A percentile compares a stretch with the other conserved stretches of the same genome.
phyloP scores from a whole-genome alignment of 805 yeast genomes.

The Yamadazyma olivae region DNA sequence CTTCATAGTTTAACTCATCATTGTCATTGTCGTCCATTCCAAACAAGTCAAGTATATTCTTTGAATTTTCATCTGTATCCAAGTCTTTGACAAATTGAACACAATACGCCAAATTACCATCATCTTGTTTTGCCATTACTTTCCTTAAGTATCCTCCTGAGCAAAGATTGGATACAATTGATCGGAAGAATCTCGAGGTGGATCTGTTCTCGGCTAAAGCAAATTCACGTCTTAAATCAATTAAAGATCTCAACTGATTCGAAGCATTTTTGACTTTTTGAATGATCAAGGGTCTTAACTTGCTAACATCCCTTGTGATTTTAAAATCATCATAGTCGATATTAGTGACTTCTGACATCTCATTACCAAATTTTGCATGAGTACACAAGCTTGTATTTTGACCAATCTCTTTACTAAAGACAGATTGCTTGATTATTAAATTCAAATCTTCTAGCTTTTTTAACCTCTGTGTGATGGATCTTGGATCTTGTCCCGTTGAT shows the following conservation, averaged over 20 bases:
- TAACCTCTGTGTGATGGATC: conserved; percentile 65
- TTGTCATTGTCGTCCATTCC: conserved; percentile 15
- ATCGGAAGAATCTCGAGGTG: conserved; percentile 45
- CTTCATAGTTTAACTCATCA: conserved; percentile 12
- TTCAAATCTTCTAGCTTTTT: conserved; percentile 51
- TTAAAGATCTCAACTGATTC: conserved; percentile 54
- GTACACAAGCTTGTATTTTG: conserved; percentile 54
- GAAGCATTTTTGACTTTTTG: conserved; percentile 55
- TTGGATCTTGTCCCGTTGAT: conserved; percentile 63
- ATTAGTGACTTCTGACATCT: conserved; percentile 16
- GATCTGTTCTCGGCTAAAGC: conserved; percentile 42
- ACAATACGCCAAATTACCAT: conserved; percentile 16
- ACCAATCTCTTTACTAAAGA: conserved; percentile 34
- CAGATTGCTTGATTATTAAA: conserved; percentile 40
- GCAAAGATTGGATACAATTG: conserved; percentile 45
- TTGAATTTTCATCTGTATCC: conserved; percentile 33
- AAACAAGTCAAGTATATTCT: conserved; percentile 9
- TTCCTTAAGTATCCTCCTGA: conserved; percentile 46
- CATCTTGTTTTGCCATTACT: conserved; percentile 40
- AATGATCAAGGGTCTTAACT: conserved; percentile 38
- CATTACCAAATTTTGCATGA: conserved; percentile 44
- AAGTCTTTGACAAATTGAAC: conserved; percentile 43
- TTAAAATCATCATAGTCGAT: conserved; percentile 11
- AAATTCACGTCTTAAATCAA: conserved; percentile 60
- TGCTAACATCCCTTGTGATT: conserved; percentile 21